Evolutionary conservation across 2,329 filamentous ascomycete genomes (phyloP).

Genomic region (Annulohypoxylon truncatum): DNA sequence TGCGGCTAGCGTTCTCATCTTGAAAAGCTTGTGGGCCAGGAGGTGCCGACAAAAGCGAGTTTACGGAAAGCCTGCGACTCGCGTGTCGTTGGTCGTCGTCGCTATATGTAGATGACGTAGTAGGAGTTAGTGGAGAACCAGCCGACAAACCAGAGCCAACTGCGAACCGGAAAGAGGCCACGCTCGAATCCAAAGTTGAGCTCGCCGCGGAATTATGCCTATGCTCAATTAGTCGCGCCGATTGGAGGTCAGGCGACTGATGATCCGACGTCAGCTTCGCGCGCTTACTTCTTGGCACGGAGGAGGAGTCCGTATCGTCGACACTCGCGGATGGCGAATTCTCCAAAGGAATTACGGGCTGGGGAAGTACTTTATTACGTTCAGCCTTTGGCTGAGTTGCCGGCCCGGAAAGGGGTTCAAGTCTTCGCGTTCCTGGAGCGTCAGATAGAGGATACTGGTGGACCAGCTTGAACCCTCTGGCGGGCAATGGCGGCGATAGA

Average conservation of each 20-base stretch:
- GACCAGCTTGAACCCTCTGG: slow-evolving; percentile 52
- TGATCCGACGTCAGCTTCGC: slow-evolving; percentile 43
- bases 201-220: slow-evolving; percentile 49
- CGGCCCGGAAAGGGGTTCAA: slow-evolving; percentile 47
- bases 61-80: slow-evolving; percentile 67
- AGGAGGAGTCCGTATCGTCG: slow-evolving; percentile 39
- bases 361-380: slow-evolving; percentile 27
- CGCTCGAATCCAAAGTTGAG: slow-evolving; percentile 47
- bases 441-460: slow-evolving; percentile 50
- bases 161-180: slow-evolving; percentile 43
- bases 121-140: slow-evolving; percentile 55
- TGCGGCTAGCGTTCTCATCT: slow-evolving; percentile 41
- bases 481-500: slow-evolving; percentile 45
- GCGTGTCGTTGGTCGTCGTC: slow-evolving; percentile 51
- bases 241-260: slow-evolving; percentile 38
- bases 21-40: slow-evolving; percentile 50
- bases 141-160: slow-evolving; percentile 45
- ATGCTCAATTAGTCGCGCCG: slow-evolving; percentile 41
- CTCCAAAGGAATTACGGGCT: slow-evolving; percentile 35
- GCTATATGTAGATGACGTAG: slow-evolving; percentile 54
- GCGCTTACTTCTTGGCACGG: slow-evolving; percentile 46
- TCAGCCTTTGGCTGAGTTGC: slow-evolving; percentile 39
- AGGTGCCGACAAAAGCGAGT: slow-evolving; percentile 69
- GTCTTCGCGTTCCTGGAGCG: slow-evolving; percentile 44
- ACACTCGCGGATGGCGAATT: slow-evolving; percentile 37